A percentile compares a stretch with the other conserved stretches of the same genome.
These are phyloP conservation scores for Prunus mira DNA, from an alignment of 306 rosid genomes.

Conservation along the genomic window DNA sequence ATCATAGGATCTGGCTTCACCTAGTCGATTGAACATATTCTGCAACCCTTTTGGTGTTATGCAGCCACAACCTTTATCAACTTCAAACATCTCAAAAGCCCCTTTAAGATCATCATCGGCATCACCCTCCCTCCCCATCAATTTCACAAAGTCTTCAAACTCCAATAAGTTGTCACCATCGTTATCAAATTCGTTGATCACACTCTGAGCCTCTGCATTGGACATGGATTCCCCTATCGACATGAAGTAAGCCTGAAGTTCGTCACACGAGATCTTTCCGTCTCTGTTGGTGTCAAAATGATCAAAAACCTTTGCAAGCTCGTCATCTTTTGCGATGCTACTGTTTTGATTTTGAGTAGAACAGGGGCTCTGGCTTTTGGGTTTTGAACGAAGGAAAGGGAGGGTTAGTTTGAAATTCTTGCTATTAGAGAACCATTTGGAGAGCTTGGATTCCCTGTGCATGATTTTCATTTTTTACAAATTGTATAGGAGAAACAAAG, in stretches of 20 bases:
- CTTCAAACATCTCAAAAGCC: constrained; percentile 64
- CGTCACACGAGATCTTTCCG: constrained; percentile 49
- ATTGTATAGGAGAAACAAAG: background rate
- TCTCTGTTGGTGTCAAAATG: constrained; percentile 52
- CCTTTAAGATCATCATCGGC: constrained; percentile 24
- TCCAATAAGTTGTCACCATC: constrained; percentile 45
- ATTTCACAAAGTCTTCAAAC: constrained; percentile 37
- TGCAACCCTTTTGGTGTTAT: constrained; percentile 53
- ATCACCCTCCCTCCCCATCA: constrained; percentile 24
- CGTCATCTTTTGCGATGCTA: background rate
- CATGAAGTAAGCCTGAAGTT: constrained; percentile 42
- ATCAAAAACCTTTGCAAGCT: constrained; percentile 34
- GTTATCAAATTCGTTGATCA: constrained; percentile 39
- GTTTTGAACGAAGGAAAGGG: constrained; percentile 17
- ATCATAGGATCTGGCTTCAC: constrained; percentile 42
- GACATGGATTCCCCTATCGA: constrained; percentile 44
- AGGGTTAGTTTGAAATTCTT: constrained; percentile 20
- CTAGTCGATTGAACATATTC: constrained; percentile 40
- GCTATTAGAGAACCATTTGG: constrained; percentile 21
- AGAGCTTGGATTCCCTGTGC: constrained; percentile 11
- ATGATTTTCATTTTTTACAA: background rate
- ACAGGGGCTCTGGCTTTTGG: constrained; percentile 4
- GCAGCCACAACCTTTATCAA: constrained; percentile 46
- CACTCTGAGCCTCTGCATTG: constrained; percentile 23
- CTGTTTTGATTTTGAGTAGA: background rate